phyloP scores from a whole-genome alignment of 345 rosid species.

The Camelina hispida region DNA sequence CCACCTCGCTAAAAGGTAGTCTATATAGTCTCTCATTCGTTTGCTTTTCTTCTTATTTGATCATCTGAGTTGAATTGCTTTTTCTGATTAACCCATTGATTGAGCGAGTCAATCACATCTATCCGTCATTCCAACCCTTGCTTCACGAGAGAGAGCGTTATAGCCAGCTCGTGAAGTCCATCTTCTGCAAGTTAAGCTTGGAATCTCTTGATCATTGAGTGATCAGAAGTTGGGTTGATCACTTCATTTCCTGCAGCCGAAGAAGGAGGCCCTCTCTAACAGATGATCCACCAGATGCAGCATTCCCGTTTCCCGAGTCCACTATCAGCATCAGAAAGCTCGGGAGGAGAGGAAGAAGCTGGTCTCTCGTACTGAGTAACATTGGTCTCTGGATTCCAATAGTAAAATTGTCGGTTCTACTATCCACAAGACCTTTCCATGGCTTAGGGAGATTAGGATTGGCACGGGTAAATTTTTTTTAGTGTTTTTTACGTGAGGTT shows the following conservation, averaged over 20 bases:
- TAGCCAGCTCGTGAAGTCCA: no score
- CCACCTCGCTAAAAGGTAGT: slow-evolving; percentile 64
- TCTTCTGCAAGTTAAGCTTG: no score
- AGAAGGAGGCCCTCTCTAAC: slow-evolving; percentile 47
- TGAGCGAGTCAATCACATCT: no score
- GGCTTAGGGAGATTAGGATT: slow-evolving; percentile 94
- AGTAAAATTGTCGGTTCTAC: slow-evolving; percentile 90
- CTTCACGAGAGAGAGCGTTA: no score
- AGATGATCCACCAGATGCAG: slow-evolving; percentile 48
- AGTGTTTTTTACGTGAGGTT: no score
- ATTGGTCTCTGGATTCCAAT: slow-evolving; percentile 97
- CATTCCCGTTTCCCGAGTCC: slow-evolving; percentile 39
- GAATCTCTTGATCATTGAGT: no score
- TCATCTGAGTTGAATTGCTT: neutral
- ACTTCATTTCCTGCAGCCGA: slow-evolving; percentile 51
- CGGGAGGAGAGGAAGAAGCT: slow-evolving; percentile 38
- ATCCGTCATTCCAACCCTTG: no score
- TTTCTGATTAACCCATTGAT: neutral
- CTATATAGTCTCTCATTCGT: neutral
- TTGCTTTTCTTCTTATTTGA: neutral
- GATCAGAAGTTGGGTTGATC: neutral
- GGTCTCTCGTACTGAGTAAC: slow-evolving; percentile 97
- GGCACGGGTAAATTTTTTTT: no score
- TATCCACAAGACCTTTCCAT: slow-evolving; percentile 97
- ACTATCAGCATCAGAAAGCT: slow-evolving; percentile 48